Base-by-base conservation (phyloP, 2,329 filamentous ascomycete species). In the Aspergillus pseudonomiae region DNA sequence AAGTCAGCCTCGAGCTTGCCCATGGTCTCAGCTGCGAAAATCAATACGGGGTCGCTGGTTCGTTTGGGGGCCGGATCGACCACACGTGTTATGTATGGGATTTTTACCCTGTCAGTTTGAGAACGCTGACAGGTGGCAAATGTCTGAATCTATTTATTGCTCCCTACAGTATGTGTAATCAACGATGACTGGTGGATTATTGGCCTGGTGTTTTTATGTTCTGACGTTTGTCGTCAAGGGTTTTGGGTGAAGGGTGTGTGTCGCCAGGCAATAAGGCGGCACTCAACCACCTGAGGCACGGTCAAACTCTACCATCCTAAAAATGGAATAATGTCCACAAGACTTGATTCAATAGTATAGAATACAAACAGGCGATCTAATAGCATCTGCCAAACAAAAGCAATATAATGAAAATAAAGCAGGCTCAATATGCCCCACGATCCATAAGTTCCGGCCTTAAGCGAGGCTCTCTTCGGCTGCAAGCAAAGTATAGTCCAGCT, bases 391-490 rank as follows among this genome's bases (percentile, higher is more conserved):
- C 39, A 36, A 54, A 10, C 52, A 53, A 61, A 19, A 36, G 34
- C 43, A 60, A 48, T 28, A 56, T 12, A 39, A 30, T 16, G 5
- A 28, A 61, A 55, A 57, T 9, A 61, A 26, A 57, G 6, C 16
- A 34, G 16, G 36, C 19, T 41, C 6, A 36, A 41, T 46, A 61
- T 32, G 46, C 60, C 60, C 60, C 53, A 58, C 61, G 57, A 43
- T 41, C 61, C 57, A 65, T 57, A 36, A 36, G 39, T 57, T 52
- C 50, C 41, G 53, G 59, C 57, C 58, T 46, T 57, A 65, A 63
- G 61, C 63, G 63, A 65, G 63, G 63, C 63, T 43, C 56, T 60
- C 61, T 50, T 46, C 61, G 54, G 57, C 63, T 62, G 63, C 57
- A 60, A 57, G 30, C 57, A 55, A 56, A 48, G 53, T 41, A 56